Base-by-base conservation (phyloP, 805 yeast species). In the Starmerella stigmatis region DNA sequence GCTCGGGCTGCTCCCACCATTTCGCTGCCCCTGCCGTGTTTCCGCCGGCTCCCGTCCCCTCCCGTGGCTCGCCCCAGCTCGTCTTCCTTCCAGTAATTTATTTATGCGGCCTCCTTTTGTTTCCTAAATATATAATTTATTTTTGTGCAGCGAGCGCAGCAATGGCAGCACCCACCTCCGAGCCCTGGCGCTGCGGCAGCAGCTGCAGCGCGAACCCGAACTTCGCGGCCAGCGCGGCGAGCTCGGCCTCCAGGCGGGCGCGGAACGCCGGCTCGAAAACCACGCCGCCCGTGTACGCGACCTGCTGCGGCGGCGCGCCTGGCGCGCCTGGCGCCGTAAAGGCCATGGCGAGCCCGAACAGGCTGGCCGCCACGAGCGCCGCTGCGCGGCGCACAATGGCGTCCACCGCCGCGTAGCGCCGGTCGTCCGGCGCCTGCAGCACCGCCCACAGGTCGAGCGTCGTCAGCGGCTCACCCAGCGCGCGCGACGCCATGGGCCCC, bases 281-380 rank as follows among this genome's bases (percentile, higher is more conserved):
- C 5, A 54, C 55, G 5, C 57, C 58, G 5, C 58, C 58, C 3
- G 58, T 54, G 41, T 46, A 54, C 11, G 49, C 57, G 5, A 54
- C 54, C 16, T 40, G 38, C 3, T 35, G 23, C 12, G 21, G 13
- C 12, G n/a, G 26, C 12, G 7, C 13, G 10, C 17, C n/a, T 9
- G 3, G 27, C 20, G 13, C 10, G 15, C 12, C 6, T 11, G 21
- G 38, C 23, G 11, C n/a, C 19, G 27, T 27, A 19, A 28, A 34
- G n/a, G 17, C 38, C 10, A 48, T 12, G 16, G 20, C 21, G 27
- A 49, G 46, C 2, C 54, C 55, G n/a, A 41, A 42, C 5, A 54
- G 32, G 1, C 51, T 47, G 2, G 44, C 26, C 8, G 58, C 55
- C 0, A 53, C 55, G 10, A 49, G 40, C 13, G 31, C 12, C n/a